Percentiles rank a stretch among this genome's conserved stretches.
Conservation (phyloP, 176 grass and related monocot genomes). For the Carex kokanica region DNA sequence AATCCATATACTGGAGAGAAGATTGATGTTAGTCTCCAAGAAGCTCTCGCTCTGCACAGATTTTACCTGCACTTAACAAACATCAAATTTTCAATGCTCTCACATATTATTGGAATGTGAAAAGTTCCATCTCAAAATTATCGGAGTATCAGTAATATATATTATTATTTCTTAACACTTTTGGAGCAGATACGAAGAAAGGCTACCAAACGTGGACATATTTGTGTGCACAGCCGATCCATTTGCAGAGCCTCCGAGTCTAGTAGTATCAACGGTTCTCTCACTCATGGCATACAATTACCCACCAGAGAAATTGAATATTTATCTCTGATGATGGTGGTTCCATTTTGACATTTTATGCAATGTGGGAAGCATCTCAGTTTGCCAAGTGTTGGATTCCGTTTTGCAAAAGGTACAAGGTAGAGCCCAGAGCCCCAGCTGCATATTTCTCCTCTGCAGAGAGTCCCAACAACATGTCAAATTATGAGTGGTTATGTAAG, state of each 20-base stretch:
- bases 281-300: constrained; percentile 74
- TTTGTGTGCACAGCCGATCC: constrained; percentile 77
- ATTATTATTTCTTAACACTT: constrained; percentile 1
- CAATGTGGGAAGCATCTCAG: constrained; percentile 48
- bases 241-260: constrained; percentile 48
- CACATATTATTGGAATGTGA: neutral
- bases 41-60: neutral
- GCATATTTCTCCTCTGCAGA: constrained; percentile 42
- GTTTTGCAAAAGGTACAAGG: constrained; percentile 55
- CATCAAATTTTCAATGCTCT: neutral
- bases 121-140: neutral
- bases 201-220: constrained; percentile 53
- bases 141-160: neutral
- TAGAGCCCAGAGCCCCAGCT: constrained; percentile 56
- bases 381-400: constrained; percentile 66
- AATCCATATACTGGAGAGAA: neutral
- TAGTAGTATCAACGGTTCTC: constrained; percentile 56
- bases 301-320: constrained; percentile 46
- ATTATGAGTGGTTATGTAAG: constrained; percentile 38
- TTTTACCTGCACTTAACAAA: neutral
- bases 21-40: neutral
- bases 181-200: constrained; percentile 35
- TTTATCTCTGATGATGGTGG: constrained; percentile 76
- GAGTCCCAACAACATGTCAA: neutral
- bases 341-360: constrained; percentile 70